Evolutionary conservation across 2,329 filamentous ascomycete genomes (phyloP), one percentile per base, ranked within the genome.

Genomic region (Meredithiella fracta): DNA sequence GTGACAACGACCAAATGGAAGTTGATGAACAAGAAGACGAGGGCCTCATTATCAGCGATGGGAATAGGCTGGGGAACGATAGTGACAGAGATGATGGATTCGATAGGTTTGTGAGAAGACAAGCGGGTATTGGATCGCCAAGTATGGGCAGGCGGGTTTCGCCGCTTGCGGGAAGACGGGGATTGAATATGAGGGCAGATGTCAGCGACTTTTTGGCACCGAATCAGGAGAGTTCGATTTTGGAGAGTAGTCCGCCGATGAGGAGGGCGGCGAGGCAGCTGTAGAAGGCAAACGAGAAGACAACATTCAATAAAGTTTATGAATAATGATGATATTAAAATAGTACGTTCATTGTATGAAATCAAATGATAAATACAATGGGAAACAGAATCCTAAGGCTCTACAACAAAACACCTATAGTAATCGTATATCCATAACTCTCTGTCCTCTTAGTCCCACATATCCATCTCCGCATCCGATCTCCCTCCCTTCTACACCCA

Each of bases 1-100:
- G 70, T 51, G 68, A 70, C 23, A 70, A 70, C 4, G 67, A 71
- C 9, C 64, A 64, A 15, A 66, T 64, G 6, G 64, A 65, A 8
- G 67, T 70, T 1, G 63, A 68, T 0, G 87, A 91, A 60, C 89
- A 87, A 34, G 85, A 87, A 31, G 82, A 82, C 15, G 83, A 34
- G 11, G 29, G 11, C 11, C 5, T 5, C 5, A 34, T 5, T 34
- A 34, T 5, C 29, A 34, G 5, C 5, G 5, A 11, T 34, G 29
- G 5, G 11, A 34, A 34, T 5, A 5, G 29, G 11, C 5, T 34
- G 29, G 29, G 11, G 11, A 11, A 34, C 5, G 29, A 34, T 5
- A 34, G 29, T 34, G 54, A 55, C 9, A 42, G 23, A 6, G 51
- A 54, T 50, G 26, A 47, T 47, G 44, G 55, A 31, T 56, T 56